Evolutionary conservation across 2,329 filamentous ascomycete genomes (phyloP), one percentile per base, ranked within the genome.

Genomic region (Fusarium annulatum): DNA sequence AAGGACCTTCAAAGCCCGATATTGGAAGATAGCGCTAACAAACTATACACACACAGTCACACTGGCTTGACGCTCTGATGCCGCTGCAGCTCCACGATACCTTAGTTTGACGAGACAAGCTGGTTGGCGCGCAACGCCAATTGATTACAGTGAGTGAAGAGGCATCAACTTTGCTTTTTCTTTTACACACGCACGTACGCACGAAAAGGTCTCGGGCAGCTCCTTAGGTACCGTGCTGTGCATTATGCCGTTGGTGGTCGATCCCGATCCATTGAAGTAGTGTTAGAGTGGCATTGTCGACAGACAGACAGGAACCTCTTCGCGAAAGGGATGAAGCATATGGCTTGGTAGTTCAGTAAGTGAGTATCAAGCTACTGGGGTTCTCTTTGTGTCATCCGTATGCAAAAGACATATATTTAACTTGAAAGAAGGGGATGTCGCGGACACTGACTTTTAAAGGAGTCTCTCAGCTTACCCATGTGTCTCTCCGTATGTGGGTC

Each of bases 71-170:
- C 53, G 48, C 36, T 61, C 18, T 67, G 64, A 43, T 72, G 38
- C 53, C 62, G n/a, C 51, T 61, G 51, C 55, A 72, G 60, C 67
- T 51, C 57, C 57, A 69, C 64, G 69, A 65, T 61, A 14, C 33
- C 33, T 33, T 33, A 69, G 45, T 59, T 59, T 33, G 64, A 48
- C 60, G 41, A 58, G 51, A 67, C 43, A 59, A 71, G 69, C 62
- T 75, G 63, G 73, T 71, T 75, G 63, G 70, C 55, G 69, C 62
- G 65, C 51, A 61, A 71, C 30, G 48, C 46, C 66, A 63, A 75
- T 73, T 64, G 66, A 43, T 58, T 63, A 43, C 52, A 60, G 57
- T 18, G 45, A 56, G 39, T 21, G 55, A 53, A 48, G 41, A 51
- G 46, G 48, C 46, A 56, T 43, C 28, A 61, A 10, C 49, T 43